These are phyloP conservation scores for Chaetoceros tenuissimus DNA, from an alignment of 108 stramenopile species.

Conservation along the genomic window DNA sequence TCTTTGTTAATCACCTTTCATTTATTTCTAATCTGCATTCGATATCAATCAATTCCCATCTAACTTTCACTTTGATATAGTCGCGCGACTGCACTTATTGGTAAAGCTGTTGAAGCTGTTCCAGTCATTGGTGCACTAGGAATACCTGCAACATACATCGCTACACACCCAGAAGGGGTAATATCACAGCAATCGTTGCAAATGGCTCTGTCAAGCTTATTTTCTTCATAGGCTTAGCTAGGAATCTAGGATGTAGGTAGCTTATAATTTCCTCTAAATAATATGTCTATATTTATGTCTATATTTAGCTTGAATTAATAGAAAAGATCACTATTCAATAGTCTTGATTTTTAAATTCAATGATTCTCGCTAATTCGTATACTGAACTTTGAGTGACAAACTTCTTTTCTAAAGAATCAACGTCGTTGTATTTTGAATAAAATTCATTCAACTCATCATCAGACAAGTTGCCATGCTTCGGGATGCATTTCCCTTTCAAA, in stretches of 20 bases:
- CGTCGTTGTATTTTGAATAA: neutral
- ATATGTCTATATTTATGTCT: too few relatives aligned
- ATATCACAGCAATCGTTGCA: neutral
- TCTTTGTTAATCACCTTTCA: too few relatives aligned
- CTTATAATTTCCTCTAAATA: too few relatives aligned
- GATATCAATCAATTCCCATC: too few relatives aligned
- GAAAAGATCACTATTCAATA: too few relatives aligned
- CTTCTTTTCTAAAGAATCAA: neutral
- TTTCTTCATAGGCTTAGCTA: neutral
- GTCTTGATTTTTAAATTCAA: too few relatives aligned
- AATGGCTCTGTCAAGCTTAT: neutral
- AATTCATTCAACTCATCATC: neutral
- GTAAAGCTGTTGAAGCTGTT: neutral
- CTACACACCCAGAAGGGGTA: neutral
- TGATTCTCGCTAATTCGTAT: neutral
- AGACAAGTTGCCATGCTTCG: neutral
- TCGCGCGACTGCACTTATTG: neutral
- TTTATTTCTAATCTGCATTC: too few relatives aligned
- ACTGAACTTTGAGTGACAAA: neutral
- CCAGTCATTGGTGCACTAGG: neutral
- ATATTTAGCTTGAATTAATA: too few relatives aligned
- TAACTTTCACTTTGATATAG: too few relatives aligned
- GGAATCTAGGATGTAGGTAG: too few relatives aligned
- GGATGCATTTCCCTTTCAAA: constrained; percentile 67
- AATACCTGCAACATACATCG: neutral